phyloP scores from a whole-genome alignment of 202 grass and related monocot species.

The Bolboschoenoplectus hybrid region DNA sequence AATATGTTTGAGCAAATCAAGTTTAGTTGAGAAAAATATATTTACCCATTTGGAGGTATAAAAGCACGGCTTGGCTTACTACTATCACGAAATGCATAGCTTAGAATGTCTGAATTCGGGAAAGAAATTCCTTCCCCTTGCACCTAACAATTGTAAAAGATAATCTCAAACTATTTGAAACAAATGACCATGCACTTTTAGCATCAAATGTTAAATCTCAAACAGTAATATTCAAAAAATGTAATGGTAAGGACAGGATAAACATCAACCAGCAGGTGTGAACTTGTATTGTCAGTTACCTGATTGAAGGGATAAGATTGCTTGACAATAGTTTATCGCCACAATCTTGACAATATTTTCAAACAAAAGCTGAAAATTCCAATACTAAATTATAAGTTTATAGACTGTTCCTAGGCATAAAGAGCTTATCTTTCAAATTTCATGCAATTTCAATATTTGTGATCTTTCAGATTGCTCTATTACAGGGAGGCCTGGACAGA shows the following conservation, averaged over 20 bases:
- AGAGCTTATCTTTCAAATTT: background rate
- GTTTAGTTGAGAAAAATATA: constrained; percentile 13
- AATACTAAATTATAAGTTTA: background rate
- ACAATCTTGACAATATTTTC: constrained; percentile 2
- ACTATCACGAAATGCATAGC: constrained; percentile 76
- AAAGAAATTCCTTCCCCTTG: constrained; percentile 88
- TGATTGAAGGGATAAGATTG: background rate
- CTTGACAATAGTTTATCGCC: background rate
- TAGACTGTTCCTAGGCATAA: constrained; percentile 20
- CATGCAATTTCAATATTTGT: constrained; percentile 7
- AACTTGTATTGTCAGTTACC: background rate
- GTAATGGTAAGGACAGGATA: background rate
- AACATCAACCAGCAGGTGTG: background rate
- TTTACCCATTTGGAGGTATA: constrained; percentile 59
- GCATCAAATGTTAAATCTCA: constrained; percentile 8
- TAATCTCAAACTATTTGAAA: constrained; percentile 11
- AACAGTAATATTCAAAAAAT: background rate
- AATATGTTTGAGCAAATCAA: background rate
- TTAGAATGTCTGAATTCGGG: constrained; percentile 79
- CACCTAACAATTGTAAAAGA: constrained; percentile 52
- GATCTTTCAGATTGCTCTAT: constrained; percentile 6
- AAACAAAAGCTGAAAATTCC: background rate
- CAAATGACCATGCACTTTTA: background rate
- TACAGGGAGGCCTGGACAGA: background rate
- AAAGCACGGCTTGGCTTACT: constrained; percentile 65